Evolutionary conservation across 306 rosid species (phyloP).

Genomic region (Glycine tomentella): DNA sequence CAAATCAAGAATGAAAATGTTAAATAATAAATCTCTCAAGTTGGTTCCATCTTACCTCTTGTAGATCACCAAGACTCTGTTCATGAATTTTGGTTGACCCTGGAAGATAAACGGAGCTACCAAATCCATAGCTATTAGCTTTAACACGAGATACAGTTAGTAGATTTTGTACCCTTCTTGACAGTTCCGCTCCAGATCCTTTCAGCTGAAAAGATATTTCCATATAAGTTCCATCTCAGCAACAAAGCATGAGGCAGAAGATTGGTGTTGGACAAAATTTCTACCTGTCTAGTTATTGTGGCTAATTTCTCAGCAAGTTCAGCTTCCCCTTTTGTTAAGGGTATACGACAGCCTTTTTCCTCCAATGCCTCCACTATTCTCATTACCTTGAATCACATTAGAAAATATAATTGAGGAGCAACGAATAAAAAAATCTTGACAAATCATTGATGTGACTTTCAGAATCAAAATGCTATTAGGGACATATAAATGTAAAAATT

Average conservation of each 20-base stretch:
- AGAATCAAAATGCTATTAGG: not conserved
- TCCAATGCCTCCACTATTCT: slow-evolving; percentile 92
- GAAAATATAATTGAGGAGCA: slow-evolving; percentile 7
- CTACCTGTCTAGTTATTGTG: slow-evolving; percentile 86
- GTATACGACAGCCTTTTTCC: slow-evolving; percentile 90
- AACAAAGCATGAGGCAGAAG: slow-evolving; percentile 3
- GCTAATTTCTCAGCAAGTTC: slow-evolving; percentile 92
- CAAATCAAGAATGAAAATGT: slow-evolving; percentile 23
- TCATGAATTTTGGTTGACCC: slow-evolving; percentile 89
- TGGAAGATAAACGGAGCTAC: slow-evolving; percentile 73
- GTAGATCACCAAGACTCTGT: slow-evolving; percentile 86
- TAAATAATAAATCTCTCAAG: slow-evolving; percentile 6
- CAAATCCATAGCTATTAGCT: slow-evolving; percentile 66
- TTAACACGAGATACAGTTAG: slow-evolving; percentile 74
- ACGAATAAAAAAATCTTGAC: slow-evolving; percentile 4
- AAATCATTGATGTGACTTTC: slow-evolving; percentile 33
- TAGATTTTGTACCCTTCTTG: slow-evolving; percentile 90
- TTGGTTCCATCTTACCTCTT: slow-evolving; percentile 67
- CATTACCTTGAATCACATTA: slow-evolving; percentile 71
- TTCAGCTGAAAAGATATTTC: slow-evolving; percentile 69
- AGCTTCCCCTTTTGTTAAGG: slow-evolving; percentile 91
- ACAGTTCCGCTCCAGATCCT: slow-evolving; percentile 91
- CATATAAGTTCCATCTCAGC: slow-evolving; percentile 45
- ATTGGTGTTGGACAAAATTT: not conserved
- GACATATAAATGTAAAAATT: slow-evolving; percentile 2